These are phyloP conservation scores for Gigaspora rosea DNA, from an alignment of 192 early-diverging fungal genomes.

Conservation along the genomic window DNA sequence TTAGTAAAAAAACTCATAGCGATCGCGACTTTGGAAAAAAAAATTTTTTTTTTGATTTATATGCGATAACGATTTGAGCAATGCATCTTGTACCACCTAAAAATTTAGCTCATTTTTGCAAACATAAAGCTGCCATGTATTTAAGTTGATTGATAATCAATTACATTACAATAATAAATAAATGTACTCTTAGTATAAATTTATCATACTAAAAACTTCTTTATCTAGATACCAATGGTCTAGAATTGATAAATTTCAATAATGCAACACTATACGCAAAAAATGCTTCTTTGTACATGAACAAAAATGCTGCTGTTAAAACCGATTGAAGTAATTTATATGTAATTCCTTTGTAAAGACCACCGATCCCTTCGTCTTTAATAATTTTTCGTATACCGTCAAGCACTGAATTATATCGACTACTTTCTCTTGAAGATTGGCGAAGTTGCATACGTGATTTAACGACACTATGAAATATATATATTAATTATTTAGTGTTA, in stretches of 20 bases:
- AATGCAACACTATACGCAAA: constrained; percentile 65
- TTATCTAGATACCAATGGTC: too few species aligned
- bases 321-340: constrained; percentile 96
- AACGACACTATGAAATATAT: constrained; percentile 63
- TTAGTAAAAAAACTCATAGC: too few species aligned
- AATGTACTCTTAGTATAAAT: too few species aligned
- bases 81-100: too few species aligned
- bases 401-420: constrained; percentile 72
- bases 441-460: constrained; percentile 98
- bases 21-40: too few species aligned
- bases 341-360: constrained; percentile 88
- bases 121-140: too few species aligned
- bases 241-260: not conserved
- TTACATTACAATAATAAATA: too few species aligned
- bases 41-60: too few species aligned
- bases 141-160: too few species aligned
- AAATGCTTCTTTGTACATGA: constrained; percentile 87
- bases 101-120: too few species aligned
- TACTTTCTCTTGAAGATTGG: constrained; percentile 65
- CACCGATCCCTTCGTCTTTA: constrained; percentile 83
- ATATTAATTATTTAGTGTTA: not conserved
- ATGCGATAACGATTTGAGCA: too few species aligned
- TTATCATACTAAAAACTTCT: too few species aligned
- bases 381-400: constrained; percentile 95
- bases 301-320: constrained; percentile 93